These are phyloP conservation scores for Lotus japonicus DNA, from an alignment of 306 rosid species.

Conservation along the genomic window DNA sequence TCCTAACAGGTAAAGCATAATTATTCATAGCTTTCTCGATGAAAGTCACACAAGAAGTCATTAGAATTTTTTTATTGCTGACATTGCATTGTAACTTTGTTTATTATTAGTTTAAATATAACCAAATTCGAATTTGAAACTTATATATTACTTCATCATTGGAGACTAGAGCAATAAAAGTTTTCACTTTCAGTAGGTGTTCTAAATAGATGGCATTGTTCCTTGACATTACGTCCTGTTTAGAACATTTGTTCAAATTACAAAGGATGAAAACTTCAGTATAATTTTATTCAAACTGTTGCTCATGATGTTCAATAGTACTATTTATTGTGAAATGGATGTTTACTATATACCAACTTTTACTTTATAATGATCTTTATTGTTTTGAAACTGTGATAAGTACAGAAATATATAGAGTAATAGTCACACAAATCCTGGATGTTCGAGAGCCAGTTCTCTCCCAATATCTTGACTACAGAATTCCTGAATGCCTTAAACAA, in stretches of 20 bases:
- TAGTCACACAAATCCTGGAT: no score
- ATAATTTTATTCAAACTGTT: background rate
- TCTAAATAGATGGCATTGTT: background rate
- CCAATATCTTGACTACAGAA: no score
- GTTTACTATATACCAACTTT: background rate
- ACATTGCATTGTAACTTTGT: background rate
- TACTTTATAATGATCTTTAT: background rate
- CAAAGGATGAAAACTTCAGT: background rate
- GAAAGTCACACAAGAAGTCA: constrained; percentile 1
- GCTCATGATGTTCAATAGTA: background rate
- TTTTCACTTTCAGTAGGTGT: background rate
- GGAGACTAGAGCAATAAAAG: background rate
- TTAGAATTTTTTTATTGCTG: background rate
- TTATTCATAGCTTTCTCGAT: constrained; percentile 7
- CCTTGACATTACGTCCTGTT: background rate
- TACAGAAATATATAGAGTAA: no score
- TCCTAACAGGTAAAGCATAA: constrained; percentile 50
- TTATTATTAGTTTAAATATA: background rate
- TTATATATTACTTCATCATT: background rate
- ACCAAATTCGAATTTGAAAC: background rate
- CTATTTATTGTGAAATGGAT: background rate
- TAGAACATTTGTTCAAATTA: background rate
- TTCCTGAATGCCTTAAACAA: no score
- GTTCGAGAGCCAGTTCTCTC: no score
- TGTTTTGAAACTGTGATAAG: background rate